Conservation (phyloP, 768 basidiomycete genomes). For the Hebeloma cylindrosporum region DNA sequence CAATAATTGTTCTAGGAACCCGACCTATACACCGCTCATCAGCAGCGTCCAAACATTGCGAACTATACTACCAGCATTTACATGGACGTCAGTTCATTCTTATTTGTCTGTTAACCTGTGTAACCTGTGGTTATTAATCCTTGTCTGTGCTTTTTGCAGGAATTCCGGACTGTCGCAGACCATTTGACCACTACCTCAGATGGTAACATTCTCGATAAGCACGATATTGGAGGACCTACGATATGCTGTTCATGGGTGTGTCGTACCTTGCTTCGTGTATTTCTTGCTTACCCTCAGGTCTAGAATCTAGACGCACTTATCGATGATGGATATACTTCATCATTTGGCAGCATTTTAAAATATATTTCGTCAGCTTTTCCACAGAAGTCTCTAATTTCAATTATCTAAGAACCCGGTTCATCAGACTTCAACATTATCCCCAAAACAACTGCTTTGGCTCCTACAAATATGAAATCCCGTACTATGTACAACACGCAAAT, state of each 20-base stretch:
- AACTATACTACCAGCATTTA: slow-evolving; percentile 51
- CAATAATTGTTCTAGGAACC: slow-evolving; percentile 43
- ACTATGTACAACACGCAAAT: slow-evolving; percentile 47
- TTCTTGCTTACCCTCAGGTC: not conserved
- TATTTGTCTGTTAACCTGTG: not conserved
- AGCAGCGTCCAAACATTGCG: slow-evolving; percentile 36
- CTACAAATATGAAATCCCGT: slow-evolving; percentile 38
- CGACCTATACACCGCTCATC: slow-evolving; percentile 53
- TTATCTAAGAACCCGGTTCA: not conserved
- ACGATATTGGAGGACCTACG: slow-evolving; percentile 49
- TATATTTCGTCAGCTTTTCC: slow-evolving; percentile 43
- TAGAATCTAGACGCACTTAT: slow-evolving; percentile 46
- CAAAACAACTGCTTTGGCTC: slow-evolving; percentile 44
- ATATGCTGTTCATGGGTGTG: slow-evolving; percentile 54
- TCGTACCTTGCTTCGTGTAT: not conserved
- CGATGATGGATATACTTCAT: slow-evolving; percentile 38
- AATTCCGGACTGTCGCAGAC: slow-evolving; percentile 37
- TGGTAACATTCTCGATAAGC: slow-evolving; percentile 37
- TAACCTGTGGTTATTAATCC: not conserved
- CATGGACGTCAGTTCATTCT: slow-evolving; percentile 35
- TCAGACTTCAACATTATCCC: slow-evolving; percentile 52
- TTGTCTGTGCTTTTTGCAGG: slow-evolving; percentile 28
- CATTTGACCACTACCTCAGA: slow-evolving; percentile 36
- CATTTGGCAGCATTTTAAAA: slow-evolving; percentile 41
- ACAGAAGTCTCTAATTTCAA: not conserved